These are phyloP conservation scores for Daldinia loculata DNA, from an alignment of 495 filamentous ascomycete species.

Conservation along the genomic window DNA sequence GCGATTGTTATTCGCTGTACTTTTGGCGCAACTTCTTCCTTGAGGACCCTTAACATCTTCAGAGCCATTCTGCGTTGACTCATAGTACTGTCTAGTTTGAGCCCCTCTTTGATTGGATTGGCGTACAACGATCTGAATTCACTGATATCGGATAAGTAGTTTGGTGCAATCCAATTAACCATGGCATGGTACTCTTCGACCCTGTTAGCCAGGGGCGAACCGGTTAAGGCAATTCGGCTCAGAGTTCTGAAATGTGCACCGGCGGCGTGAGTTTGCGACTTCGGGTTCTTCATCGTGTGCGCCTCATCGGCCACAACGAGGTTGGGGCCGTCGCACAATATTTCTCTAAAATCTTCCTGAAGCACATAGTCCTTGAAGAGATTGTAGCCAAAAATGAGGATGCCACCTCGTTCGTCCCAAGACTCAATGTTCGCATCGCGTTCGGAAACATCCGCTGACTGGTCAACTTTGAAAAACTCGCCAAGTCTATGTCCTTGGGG, in stretches of 20 bases:
- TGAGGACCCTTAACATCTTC: conserved; percentile 74
- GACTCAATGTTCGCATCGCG: conserved; percentile 57
- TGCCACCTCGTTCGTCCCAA: conserved; percentile 74
- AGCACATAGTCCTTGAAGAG: conserved; percentile 60
- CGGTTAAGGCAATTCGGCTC: conserved; percentile 85
- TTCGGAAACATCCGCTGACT: conserved; percentile 27
- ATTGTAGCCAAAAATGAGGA: conserved; percentile 77
- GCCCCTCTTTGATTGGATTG: conserved; percentile 75
- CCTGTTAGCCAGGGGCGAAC: conserved; percentile 85
- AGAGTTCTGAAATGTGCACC: conserved; percentile 67
- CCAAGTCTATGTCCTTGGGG: conserved; percentile 61
- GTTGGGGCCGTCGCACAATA: conserved; percentile 67
- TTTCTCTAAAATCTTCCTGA: conserved; percentile 45
- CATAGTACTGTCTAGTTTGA: conserved; percentile 67
- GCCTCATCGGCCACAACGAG: conserved; percentile 92
- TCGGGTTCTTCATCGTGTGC: conserved; percentile 75
- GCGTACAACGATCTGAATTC: conserved; percentile 76
- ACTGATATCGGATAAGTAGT: conserved; percentile 69
- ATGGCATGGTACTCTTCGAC: conserved; percentile 83
- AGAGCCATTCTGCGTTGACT: conserved; percentile 64
- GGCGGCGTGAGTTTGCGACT: conserved; percentile 59
- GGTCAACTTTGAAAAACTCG: conserved; percentile 58
- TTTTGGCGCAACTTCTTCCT: conserved; percentile 77
- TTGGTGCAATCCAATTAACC: conserved; percentile 87
- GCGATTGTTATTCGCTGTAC: conserved; percentile 77